A percentile compares a stretch with the other conserved stretches of the same genome.
These are phyloP conservation scores for Daldinia eschscholtzii DNA, from an alignment of 2,329 filamentous ascomycete species.

Conservation along the genomic window DNA sequence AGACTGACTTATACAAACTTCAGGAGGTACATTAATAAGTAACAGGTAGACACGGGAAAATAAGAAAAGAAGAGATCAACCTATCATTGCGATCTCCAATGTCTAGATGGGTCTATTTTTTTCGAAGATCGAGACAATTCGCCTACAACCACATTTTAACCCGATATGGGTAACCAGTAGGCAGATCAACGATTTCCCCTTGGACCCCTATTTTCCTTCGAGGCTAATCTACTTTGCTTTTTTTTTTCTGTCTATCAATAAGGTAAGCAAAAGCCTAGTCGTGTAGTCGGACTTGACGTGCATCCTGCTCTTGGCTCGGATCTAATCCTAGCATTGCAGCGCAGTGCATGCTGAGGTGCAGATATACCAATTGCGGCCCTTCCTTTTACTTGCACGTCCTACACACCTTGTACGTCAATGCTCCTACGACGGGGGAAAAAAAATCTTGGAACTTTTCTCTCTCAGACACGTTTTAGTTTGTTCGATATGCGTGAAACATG, in stretches of 20 bases:
- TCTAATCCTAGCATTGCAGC: constrained; percentile 24
- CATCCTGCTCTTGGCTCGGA: constrained; percentile 35
- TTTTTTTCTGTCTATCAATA: constrained; percentile 14
- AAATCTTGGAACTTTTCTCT: not conserved
- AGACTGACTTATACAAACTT: not conserved
- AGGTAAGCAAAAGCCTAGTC: not conserved
- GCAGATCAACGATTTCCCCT: constrained; percentile 35
- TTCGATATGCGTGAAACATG: constrained; percentile 21
- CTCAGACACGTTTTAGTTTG: not conserved
- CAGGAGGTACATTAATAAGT: not conserved
- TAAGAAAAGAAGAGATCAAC: not conserved
- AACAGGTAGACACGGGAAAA: not conserved
- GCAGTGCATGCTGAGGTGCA: constrained; percentile 21
- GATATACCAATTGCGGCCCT: constrained; percentile 12
- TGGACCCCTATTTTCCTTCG: constrained; percentile 41
- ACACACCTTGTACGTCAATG: not conserved
- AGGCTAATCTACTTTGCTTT: constrained; percentile 26
- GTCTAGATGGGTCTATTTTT: constrained; percentile 27
- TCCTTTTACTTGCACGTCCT: not conserved
- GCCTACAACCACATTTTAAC: constrained; percentile 20
- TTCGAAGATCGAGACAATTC: constrained; percentile 10
- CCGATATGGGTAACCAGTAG: constrained; percentile 18
- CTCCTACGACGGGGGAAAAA: constrained; percentile 7
- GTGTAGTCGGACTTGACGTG: constrained; percentile 34
- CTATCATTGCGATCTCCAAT: not conserved